Evolutionary conservation across 2,329 filamentous ascomycete species (phyloP).

Genomic region (Verticillium longisporum): DNA sequence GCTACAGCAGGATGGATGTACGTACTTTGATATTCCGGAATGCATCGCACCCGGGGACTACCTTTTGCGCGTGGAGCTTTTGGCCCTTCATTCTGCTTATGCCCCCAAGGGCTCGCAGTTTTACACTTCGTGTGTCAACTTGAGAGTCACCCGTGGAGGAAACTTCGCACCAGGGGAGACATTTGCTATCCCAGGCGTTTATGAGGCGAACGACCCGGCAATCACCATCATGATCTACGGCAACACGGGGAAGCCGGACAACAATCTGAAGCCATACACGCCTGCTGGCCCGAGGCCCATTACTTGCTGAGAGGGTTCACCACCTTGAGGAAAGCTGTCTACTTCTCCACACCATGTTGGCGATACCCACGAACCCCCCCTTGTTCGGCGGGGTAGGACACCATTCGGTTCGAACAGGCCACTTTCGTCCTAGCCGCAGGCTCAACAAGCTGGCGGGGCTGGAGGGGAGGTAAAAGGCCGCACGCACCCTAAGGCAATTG

Average conservation of each 20-base stretch:
- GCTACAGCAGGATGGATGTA: conserved; percentile 35
- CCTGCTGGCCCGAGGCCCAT: conserved; percentile 28
- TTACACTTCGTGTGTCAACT: conserved; percentile 49
- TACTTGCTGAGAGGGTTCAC: conserved; percentile 15
- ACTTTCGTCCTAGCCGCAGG: too few species aligned
- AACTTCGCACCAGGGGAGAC: conserved; percentile 25
- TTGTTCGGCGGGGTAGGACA: too few species aligned
- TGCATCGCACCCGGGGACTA: conserved; percentile 48
- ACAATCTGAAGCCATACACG: conserved; percentile 29
- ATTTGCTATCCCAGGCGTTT: conserved; percentile 38
- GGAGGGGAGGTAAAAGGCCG: too few species aligned
- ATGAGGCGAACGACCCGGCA: conserved; percentile 33
- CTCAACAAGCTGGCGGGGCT: too few species aligned
- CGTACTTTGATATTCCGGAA: conserved; percentile 40
- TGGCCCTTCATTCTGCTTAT: conserved; percentile 44
- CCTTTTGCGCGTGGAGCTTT: conserved; percentile 46
- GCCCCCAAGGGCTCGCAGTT: conserved; percentile 39
- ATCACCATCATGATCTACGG: conserved; percentile 43
- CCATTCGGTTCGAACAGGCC: too few species aligned
- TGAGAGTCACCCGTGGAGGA: conserved; percentile 41
- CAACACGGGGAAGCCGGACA: conserved; percentile 30
- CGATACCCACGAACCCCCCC: too few species aligned
- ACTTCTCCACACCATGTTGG: too few species aligned
- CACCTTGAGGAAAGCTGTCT: too few species aligned
- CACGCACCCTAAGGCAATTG: too few species aligned